Evolutionary conservation across 2,329 filamentous ascomycete species (phyloP).

Genomic region (Verticillium albo-atrum): DNA sequence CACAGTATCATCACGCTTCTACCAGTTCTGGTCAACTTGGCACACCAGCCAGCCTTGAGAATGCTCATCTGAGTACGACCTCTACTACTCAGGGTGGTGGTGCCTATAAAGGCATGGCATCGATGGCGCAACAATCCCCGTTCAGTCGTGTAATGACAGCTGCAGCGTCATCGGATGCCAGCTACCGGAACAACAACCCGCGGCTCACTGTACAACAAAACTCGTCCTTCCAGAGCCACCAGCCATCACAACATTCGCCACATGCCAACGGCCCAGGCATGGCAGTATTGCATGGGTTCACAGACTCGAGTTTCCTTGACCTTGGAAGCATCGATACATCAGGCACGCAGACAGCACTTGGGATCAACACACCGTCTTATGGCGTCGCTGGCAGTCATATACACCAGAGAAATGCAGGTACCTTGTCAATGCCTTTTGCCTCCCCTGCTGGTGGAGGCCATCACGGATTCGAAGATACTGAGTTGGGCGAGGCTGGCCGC

Average conservation of each 20-base stretch:
- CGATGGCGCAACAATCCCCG: conserved; percentile 1
- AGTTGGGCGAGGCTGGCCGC: background rate
- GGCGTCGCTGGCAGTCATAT: background rate
- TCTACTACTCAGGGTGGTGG: conserved; percentile 8
- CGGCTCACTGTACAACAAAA: background rate
- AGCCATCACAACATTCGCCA: background rate
- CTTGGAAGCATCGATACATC: conserved; percentile 4
- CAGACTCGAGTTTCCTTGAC: conserved; percentile 7
- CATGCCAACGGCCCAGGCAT: background rate
- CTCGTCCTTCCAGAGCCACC: conserved; percentile 2
- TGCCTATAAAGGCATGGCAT: background rate
- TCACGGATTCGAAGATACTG: background rate
- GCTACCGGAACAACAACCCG: background rate
- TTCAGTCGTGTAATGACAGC: background rate
- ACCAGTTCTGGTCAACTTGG: background rate
- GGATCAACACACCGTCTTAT: conserved; percentile 3
- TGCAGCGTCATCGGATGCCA: background rate
- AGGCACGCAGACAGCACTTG: conserved; percentile 1
- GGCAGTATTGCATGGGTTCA: conserved; percentile 5
- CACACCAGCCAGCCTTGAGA: background rate
- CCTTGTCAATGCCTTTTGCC: conserved; percentile 2
- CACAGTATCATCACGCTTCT: background rate
- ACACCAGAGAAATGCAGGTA: background rate
- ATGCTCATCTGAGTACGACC: conserved; percentile 3
- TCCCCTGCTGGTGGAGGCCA: background rate